Evolutionary conservation across 176 grass and related monocot species (phyloP).

Genomic region (Melocanna baccifera): DNA sequence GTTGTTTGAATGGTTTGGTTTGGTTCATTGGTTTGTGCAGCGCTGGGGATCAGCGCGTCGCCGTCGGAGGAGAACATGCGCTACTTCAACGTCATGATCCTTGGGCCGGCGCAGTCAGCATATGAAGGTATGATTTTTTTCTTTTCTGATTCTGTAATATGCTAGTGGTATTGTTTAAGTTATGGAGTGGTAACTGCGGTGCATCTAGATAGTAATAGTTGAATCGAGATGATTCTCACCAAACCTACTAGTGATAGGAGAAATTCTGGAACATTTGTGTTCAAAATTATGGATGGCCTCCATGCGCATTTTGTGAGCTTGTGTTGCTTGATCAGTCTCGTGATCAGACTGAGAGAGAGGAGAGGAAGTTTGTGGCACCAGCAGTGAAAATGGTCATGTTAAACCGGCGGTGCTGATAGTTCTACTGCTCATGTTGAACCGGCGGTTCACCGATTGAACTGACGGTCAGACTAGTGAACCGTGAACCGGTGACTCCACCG

Average conservation of each 20-base stretch:
- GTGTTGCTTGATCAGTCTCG: background rate
- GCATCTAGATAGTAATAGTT: background rate
- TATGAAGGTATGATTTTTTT: constrained; percentile 48
- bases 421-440: no score
- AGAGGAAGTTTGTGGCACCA: no score
- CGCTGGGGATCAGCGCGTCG: constrained; percentile 92
- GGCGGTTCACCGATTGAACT: no score
- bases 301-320: background rate
- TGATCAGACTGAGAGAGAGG: no score
- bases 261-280: constrained; percentile 10
- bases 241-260: background rate
- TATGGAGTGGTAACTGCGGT: background rate
- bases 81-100: constrained; percentile 99
- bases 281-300: background rate
- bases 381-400: no score
- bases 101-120: constrained; percentile 79
- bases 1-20: constrained; percentile 2
- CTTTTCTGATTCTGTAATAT: background rate
- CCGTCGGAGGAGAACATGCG: constrained; percentile 98
- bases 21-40: constrained; percentile 38
- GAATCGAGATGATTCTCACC: constrained; percentile 6
- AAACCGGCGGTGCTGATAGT: no score
- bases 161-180: background rate
- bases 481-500: no score
- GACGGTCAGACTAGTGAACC: no score